Percentiles rank a stretch among this genome's conserved stretches.
Conservation (phyloP, 768 basidiomycete genomes). For the Boletus sp. region DNA sequence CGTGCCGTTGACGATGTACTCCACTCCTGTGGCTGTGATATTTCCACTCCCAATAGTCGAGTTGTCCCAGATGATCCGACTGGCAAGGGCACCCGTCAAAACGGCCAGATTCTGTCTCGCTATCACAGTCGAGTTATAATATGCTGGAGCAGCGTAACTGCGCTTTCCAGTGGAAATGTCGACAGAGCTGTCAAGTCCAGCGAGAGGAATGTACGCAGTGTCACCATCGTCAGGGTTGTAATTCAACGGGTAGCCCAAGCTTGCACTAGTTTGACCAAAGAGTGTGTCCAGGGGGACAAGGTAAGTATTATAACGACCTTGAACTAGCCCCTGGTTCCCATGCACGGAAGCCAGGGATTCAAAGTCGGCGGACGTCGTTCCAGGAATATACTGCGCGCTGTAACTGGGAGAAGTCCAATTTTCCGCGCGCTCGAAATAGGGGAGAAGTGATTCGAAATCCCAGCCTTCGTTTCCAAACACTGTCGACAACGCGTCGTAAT, state of each 20-base stretch:
- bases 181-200: neutral
- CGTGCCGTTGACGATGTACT: neutral
- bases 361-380: neutral
- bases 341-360: neutral
- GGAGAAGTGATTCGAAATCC: neutral
- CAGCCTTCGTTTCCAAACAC: neutral
- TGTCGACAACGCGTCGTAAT: neutral
- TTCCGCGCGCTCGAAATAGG: neutral
- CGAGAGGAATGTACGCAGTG: neutral
- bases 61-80: neutral
- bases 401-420: neutral
- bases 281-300: neutral
- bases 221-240: neutral
- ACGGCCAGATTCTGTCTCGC: neutral
- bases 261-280: neutral
- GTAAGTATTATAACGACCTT: neutral
- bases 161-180: neutral
- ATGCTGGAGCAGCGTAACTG: neutral
- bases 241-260: neutral
- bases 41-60: neutral
- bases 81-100: neutral
- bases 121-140: neutral
- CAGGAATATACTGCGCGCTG: neutral
- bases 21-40: neutral
- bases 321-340: neutral